Conservation (phyloP, 192 early-diverging fungal species). For the Coemansia reversa region DNA sequence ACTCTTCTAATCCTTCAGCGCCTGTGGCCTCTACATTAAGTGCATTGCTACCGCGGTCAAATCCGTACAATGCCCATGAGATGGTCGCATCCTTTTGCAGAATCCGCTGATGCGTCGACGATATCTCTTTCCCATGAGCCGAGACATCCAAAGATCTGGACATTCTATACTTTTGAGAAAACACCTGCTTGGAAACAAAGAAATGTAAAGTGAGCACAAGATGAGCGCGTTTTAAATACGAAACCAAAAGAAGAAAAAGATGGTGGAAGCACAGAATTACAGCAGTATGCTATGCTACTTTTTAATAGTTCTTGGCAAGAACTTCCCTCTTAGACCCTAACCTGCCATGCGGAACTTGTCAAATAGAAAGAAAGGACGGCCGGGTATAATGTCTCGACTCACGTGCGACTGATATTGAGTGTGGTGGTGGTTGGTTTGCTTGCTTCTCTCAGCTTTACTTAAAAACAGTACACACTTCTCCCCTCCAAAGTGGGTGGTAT, state of each 20-base stretch:
- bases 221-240: not conserved
- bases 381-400: too few species aligned
- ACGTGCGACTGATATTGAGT: too few species aligned
- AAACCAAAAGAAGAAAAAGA: too few species aligned
- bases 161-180: constrained; percentile 19
- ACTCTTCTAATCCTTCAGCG: constrained; percentile 77
- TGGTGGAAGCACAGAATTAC: constrained; percentile 3
- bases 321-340: not conserved
- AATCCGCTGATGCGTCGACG: constrained; percentile 65
- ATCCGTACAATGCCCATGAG: constrained; percentile 75
- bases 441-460: too few species aligned
- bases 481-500: too few species aligned
- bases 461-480: too few species aligned
- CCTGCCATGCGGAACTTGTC: too few species aligned
- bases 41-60: constrained; percentile 66
- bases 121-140: constrained; percentile 63
- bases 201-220: not conserved
- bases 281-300: too few species aligned
- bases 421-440: too few species aligned
- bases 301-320: too few species aligned
- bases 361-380: too few species aligned
- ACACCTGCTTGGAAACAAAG: not conserved
- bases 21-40: constrained; percentile 59
- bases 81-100: constrained; percentile 57
- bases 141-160: constrained; percentile 66